Percentiles rank a stretch among this genome's conserved stretches.
phyloP scores from a whole-genome alignment of 2,329 filamentous ascomycete genomes.

The Myotisia sp. region DNA sequence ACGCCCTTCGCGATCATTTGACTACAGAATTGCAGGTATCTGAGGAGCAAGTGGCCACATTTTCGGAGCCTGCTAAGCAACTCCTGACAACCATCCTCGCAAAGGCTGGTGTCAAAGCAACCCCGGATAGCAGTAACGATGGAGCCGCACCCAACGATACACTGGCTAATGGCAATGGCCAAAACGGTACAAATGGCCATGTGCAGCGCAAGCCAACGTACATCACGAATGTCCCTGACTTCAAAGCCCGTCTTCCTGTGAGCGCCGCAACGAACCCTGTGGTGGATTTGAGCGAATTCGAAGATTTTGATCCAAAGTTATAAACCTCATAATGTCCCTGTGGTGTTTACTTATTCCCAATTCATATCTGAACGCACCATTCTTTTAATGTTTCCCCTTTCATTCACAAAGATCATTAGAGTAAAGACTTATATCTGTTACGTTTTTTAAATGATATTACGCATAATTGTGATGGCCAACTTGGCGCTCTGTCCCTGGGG shows the following conservation, averaged over 20 bases:
- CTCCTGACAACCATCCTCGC: conserved; percentile 36
- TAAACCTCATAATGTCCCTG: no score
- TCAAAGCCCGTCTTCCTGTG: conserved; percentile 60
- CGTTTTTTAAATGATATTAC: no score
- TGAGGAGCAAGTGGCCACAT: conserved; percentile 34
- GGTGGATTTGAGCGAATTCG: conserved; percentile 66
- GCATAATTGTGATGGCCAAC: no score
- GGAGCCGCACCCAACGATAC: conserved; percentile 13
- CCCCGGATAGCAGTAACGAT: conserved; percentile 26
- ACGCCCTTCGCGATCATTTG: conserved; percentile 39
- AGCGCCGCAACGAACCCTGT: conserved; percentile 60
- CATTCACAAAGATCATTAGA: no score
- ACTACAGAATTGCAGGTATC: conserved; percentile 35
- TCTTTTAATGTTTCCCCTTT: no score
- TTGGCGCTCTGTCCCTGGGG: no score
- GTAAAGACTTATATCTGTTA: no score
- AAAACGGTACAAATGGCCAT: conserved; percentile 17
- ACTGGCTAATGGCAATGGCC: conserved; percentile 22
- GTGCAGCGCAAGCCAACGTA: conserved; percentile 36
- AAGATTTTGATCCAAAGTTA: conserved; percentile 72
- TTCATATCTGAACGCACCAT: no score
- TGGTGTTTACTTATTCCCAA: no score
- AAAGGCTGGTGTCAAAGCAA: conserved; percentile 31
- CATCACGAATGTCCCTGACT: conserved; percentile 66
- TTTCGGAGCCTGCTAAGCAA: conserved; percentile 38